These are phyloP conservation scores for Ophiocordyceps camponoti-leonardi DNA, from an alignment of 2,329 filamentous ascomycete species.

Conservation along the genomic window DNA sequence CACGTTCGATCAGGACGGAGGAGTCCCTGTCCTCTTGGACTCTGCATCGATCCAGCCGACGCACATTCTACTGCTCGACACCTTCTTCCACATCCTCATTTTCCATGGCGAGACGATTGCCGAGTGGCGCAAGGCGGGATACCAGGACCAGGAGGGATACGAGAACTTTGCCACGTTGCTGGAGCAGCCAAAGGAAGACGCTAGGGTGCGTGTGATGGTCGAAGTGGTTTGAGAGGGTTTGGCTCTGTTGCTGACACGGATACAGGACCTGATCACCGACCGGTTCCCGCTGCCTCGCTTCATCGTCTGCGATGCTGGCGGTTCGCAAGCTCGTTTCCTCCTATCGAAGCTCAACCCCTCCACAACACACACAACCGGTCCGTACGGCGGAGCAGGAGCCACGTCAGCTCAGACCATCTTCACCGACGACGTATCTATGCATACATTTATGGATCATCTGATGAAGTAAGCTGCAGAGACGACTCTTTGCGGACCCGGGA, in stretches of 20 bases:
- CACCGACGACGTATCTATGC: constrained; percentile 92
- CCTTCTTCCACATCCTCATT: constrained; percentile 98
- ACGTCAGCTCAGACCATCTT: constrained; percentile 96
- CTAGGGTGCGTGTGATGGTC: constrained; percentile 46
- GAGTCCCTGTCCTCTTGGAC: constrained; percentile 84
- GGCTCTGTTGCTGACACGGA: constrained; percentile 8
- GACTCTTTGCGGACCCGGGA: too few species aligned
- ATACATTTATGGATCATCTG: constrained; percentile 98
- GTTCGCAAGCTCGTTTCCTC: constrained; percentile 92
- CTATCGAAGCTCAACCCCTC: constrained; percentile 94
- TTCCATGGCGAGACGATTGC: constrained; percentile 98
- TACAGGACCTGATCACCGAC: constrained; percentile 83
- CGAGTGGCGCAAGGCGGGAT: constrained; percentile 94
- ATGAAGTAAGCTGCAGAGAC: constrained; percentile 61
- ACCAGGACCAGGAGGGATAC: constrained; percentile 95
- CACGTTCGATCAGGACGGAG: constrained; percentile 87
- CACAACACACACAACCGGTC: constrained; percentile 85
- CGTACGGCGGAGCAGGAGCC: constrained; percentile 71
- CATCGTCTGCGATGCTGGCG: constrained; percentile 96
- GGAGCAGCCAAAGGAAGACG: constrained; percentile 91
- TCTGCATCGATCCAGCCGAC: constrained; percentile 91
- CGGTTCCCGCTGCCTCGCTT: constrained; percentile 96
- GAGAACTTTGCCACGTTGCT: constrained; percentile 84
- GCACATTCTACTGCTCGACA: constrained; percentile 86
- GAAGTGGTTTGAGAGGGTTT: not conserved